Conservation (phyloP, 441 rosid species). For the Aquilaria agallochum region DNA sequence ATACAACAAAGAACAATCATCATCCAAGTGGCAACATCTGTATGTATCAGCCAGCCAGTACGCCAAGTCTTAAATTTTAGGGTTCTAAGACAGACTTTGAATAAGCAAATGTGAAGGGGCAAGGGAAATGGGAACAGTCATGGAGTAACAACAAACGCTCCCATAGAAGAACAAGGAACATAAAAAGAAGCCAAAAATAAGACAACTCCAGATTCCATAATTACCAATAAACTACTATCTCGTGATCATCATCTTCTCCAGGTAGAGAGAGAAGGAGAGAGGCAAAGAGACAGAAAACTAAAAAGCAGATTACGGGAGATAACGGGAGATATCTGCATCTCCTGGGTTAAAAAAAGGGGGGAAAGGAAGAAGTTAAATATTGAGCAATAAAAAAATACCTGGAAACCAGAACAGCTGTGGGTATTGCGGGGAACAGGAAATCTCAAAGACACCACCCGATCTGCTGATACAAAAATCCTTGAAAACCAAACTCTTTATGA, state of each 20-base stretch:
- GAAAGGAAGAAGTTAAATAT: conserved; percentile 17
- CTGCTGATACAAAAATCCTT: conserved; percentile 34
- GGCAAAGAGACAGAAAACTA: conserved; percentile 9
- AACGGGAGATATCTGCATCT: conserved; percentile 9
- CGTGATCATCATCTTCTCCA: conserved; percentile 22
- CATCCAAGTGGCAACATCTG: no score
- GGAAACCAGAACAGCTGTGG: conserved; percentile 49
- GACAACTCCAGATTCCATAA: conserved; percentile 30
- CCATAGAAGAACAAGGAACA: conserved; percentile 5
- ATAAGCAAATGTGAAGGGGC: no score
- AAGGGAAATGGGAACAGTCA: no score
- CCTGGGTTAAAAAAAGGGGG: conserved; percentile 10
- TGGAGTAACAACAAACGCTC: no score
- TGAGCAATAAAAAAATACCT: conserved; percentile 44
- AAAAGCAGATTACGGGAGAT: background rate
- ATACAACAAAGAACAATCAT: no score
- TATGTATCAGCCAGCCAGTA: no score
- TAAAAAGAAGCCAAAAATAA: conserved; percentile 3
- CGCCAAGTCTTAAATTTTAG: no score
- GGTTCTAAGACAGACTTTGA: no score
- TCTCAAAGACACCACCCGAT: conserved; percentile 43
- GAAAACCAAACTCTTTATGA: conserved; percentile 29
- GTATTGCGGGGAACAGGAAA: conserved; percentile 48
- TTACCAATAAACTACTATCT: conserved; percentile 28
- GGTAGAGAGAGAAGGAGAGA: conserved; percentile 14